These are phyloP conservation scores for Cutaneotrichosporon dermatis DNA, from an alignment of 1,284 basidiomycete species.

Conservation along the genomic window DNA sequence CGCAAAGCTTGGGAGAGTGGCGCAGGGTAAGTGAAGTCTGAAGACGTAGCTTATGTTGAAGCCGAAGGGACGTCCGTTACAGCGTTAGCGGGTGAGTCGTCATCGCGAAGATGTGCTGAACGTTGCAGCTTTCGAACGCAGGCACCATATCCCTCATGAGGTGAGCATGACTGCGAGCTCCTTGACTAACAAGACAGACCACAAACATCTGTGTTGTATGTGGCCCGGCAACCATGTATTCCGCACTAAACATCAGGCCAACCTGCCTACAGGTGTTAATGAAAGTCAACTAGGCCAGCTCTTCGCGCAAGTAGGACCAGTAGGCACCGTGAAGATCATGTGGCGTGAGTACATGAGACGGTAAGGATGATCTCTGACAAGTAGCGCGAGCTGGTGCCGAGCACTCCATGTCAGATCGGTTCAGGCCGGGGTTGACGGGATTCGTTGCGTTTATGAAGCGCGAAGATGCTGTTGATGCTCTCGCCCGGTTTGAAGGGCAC, in stretches of 20 bases:
- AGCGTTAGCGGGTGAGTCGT: slow-evolving; percentile 65
- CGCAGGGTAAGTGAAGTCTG: slow-evolving; percentile 53
- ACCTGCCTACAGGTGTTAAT: slow-evolving; percentile 71
- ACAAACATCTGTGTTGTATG: slow-evolving; percentile 86
- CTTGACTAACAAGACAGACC: slow-evolving; percentile 55
- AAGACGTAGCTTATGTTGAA: not conserved
- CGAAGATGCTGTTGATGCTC: slow-evolving; percentile 78
- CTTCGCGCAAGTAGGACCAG: slow-evolving; percentile 61
- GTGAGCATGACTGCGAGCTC: not conserved
- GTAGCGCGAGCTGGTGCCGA: not conserved
- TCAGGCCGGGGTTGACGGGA: slow-evolving; percentile 73
- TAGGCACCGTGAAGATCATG: slow-evolving; percentile 75
- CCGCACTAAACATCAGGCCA: not conserved
- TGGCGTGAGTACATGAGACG: slow-evolving; percentile 65
- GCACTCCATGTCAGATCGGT: slow-evolving; percentile 39
- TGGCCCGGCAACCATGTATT: no score
- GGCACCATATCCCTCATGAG: not conserved
- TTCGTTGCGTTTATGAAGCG: slow-evolving; percentile 96
- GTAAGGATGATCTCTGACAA: not conserved
- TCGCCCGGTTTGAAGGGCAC: slow-evolving; percentile 80
- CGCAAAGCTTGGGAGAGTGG: slow-evolving; percentile 66
- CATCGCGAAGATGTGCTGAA: no score
- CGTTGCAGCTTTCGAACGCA: slow-evolving; percentile 21
- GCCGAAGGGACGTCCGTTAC: slow-evolving; percentile 65
- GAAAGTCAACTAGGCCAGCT: slow-evolving; percentile 79